Conservation (phyloP, 2,329 filamentous ascomycete species). For the Penicillium sp. region DNA sequence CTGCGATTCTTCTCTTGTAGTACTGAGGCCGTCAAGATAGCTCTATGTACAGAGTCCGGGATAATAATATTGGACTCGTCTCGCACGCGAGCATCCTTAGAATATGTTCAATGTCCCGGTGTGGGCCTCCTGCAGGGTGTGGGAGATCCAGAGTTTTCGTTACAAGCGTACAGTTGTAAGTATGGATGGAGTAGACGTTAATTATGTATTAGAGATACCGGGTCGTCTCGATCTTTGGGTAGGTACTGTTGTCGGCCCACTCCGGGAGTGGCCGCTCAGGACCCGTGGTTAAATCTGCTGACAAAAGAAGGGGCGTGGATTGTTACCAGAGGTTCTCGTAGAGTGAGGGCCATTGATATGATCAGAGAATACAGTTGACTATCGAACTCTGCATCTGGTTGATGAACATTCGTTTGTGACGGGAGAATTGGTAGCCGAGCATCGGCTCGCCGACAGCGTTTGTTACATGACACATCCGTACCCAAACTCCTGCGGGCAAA, state of each 20-base stretch:
- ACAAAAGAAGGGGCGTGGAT: background rate
- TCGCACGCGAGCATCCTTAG: background rate
- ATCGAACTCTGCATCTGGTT: background rate
- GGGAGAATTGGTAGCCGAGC: background rate
- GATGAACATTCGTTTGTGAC: background rate
- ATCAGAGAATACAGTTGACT: background rate
- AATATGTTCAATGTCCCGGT: background rate
- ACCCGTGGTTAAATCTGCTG: constrained; percentile 13
- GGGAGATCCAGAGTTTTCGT: background rate
- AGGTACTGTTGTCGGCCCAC: constrained; percentile 9
- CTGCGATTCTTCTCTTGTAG: background rate
- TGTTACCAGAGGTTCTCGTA: background rate
- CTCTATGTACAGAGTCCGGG: background rate
- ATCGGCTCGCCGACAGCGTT: background rate
- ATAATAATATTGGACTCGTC: background rate
- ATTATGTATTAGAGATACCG: background rate
- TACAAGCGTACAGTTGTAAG: background rate
- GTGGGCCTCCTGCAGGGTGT: constrained; percentile 1
- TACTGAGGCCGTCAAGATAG: background rate
- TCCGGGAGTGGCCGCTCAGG: constrained; percentile 16
- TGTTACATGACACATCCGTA: background rate
- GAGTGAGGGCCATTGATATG: background rate
- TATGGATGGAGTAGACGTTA: background rate
- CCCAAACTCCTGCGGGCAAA: constrained; percentile 10
- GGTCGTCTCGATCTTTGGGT: constrained; percentile 2